Evolutionary conservation across 2,329 filamentous ascomycete genomes (phyloP), one percentile per base, ranked within the genome.

Genomic region (Whalleya microplaca): DNA sequence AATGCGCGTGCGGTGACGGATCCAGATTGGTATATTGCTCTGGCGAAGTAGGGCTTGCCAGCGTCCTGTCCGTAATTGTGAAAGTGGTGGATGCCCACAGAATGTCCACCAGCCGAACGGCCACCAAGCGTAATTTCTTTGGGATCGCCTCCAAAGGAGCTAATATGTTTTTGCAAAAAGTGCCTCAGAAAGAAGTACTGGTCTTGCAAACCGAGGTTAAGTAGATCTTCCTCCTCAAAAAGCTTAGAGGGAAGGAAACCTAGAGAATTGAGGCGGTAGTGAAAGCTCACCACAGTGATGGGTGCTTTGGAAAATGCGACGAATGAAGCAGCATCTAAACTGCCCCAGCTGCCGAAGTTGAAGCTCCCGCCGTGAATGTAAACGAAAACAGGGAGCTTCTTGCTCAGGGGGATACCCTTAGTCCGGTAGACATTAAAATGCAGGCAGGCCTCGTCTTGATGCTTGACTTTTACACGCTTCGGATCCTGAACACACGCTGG

Each of bases 361-460:
- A 76, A 76, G 4, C 71, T 67, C 0, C 74, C 74, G 19, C 74
- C 74, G 20, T 76, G 73, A n/a, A 76, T 75, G 69, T 74, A 76
- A 1, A 76, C 68, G 1, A 76, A 63, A 0, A 75, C 71, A 0
- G 74, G 74, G 0, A 76, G 70, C 41, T 74, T 75, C 53, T 71
- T 61, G 41, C 60, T 65, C 16, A 74, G 32, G 0, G 73, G 70
- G 0, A 76, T 58, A 23, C 69, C 69, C 3, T 66, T 63, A 0
- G 74, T 71, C 12, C 75, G 67, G 56, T 69, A 76, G 8, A 77
- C 73, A 43, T 77, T 76, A 61, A 77, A 75, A 59, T 73, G 76
- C 18, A 76, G 65, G 20, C 75, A 76, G 0, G 68, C 71, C 37
- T 76, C 74, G 6, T 68, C 69, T 20, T 75, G 73, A 0, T 47